Evolutionary conservation across 2,329 filamentous ascomycete genomes (phyloP).

Genomic region (Pyricularia grisea): DNA sequence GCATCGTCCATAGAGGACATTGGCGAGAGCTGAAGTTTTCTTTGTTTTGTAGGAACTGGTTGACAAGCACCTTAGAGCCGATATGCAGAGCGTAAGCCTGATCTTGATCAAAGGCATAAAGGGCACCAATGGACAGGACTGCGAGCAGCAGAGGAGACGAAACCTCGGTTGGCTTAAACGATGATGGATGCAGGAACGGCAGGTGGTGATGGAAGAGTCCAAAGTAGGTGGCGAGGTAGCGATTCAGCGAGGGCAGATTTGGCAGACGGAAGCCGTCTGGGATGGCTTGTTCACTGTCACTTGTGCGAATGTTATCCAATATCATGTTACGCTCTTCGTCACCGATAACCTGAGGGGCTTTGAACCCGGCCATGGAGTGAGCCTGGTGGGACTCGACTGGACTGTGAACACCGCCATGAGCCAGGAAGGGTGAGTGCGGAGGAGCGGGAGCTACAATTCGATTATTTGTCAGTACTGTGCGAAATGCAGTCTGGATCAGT

Average conservation of each 20-base stretch:
- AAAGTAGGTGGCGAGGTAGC: slow-evolving; percentile 93
- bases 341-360: slow-evolving; percentile 69
- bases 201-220: slow-evolving; percentile 94
- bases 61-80: slow-evolving; percentile 92
- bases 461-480: slow-evolving; percentile 61
- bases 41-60: slow-evolving; percentile 95
- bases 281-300: slow-evolving; percentile 73
- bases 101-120: slow-evolving; percentile 96
- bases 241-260: slow-evolving; percentile 69
- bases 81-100: slow-evolving; percentile 97
- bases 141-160: slow-evolving; percentile 80
- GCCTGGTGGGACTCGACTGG: slow-evolving; percentile 50
- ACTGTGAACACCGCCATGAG: slow-evolving; percentile 41
- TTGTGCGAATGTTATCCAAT: slow-evolving; percentile 73
- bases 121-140: slow-evolving; percentile 86
- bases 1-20: slow-evolving; percentile 97
- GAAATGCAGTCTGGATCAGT: slow-evolving; percentile 41
- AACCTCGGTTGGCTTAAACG: slow-evolving; percentile 72
- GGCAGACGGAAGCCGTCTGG: slow-evolving; percentile 87
- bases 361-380: slow-evolving; percentile 59
- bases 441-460: slow-evolving; percentile 56
- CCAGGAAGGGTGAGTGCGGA: slow-evolving; percentile 63
- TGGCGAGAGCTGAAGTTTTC: slow-evolving; percentile 98
- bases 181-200: slow-evolving; percentile 88
- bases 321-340: slow-evolving; percentile 83